Percentiles rank a stretch among this genome's conserved stretches.
phyloP scores from a whole-genome alignment of 2,329 filamentous ascomycete species.

The Ascochyta clinopodiicola region DNA sequence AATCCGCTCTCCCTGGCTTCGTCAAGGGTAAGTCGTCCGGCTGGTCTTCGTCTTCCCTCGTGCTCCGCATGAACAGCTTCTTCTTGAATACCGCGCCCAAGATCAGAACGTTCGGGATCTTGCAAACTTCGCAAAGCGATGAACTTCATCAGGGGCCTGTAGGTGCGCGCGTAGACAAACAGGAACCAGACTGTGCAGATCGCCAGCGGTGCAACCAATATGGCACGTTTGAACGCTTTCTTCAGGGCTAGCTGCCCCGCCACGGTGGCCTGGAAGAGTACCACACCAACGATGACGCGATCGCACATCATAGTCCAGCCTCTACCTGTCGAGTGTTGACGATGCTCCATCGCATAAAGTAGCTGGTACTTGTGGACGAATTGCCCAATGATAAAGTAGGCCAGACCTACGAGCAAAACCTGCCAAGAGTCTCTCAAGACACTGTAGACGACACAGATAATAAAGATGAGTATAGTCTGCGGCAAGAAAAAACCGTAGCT shows the following conservation, averaged over 20 bases:
- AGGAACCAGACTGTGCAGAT: slow-evolving; percentile 87
- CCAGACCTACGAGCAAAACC: slow-evolving; percentile 79
- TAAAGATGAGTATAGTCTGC: slow-evolving; percentile 89
- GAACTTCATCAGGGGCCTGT: slow-evolving; percentile 87
- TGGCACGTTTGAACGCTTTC: slow-evolving; percentile 74
- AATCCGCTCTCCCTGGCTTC: slow-evolving; percentile 74
- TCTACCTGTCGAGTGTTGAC: slow-evolving; percentile 88
- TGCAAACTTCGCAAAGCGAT: slow-evolving; percentile 89
- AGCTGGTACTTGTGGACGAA: slow-evolving; percentile 98
- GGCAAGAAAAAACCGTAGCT: slow-evolving; percentile 97
- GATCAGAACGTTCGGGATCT: slow-evolving; percentile 61
- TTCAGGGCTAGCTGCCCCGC: slow-evolving; percentile 81
- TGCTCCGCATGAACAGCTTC: slow-evolving; percentile 28
- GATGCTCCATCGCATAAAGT: slow-evolving; percentile 97
- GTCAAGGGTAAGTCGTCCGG: slow-evolving; percentile 68
- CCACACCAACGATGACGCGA: slow-evolving; percentile 81
- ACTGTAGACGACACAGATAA: slow-evolving; percentile 94
- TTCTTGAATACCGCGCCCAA: slow-evolving; percentile 55
- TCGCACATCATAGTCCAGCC: slow-evolving; percentile 98
- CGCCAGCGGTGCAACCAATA: slow-evolving; percentile 77
- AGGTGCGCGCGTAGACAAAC: slow-evolving; percentile 79
- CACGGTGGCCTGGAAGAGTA: slow-evolving; percentile 91
- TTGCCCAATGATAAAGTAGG: slow-evolving; percentile 83
- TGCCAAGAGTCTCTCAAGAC: slow-evolving; percentile 80
- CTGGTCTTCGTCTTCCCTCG: slow-evolving; percentile 12